Percentiles rank a stretch among this genome's conserved stretches.
These are phyloP conservation scores for Podaxis sp. DNA, from an alignment of 768 basidiomycete species.

Conservation along the genomic window DNA sequence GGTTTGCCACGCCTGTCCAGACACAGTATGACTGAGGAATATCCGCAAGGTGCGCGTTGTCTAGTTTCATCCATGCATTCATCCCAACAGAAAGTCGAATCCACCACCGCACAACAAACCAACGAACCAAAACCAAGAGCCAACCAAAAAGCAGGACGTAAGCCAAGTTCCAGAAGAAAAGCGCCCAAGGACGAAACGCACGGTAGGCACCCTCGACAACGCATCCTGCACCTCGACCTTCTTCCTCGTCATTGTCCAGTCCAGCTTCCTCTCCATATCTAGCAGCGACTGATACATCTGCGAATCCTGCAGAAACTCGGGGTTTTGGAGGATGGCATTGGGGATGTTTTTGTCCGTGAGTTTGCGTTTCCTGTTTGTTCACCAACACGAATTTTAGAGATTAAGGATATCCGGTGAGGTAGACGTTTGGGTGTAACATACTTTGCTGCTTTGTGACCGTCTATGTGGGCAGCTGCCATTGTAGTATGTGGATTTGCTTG, in stretches of 20 bases:
- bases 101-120: no score
- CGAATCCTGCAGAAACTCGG: conserved; percentile 79
- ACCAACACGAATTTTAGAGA: no score
- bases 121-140: not conserved
- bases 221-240: conserved; percentile 89
- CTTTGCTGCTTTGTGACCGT: conserved; percentile 11
- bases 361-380: conserved; percentile 61
- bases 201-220: conserved; percentile 70
- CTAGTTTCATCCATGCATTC: conserved; percentile 34
- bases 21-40: conserved; percentile 86
- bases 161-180: not conserved
- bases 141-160: not conserved
- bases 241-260: conserved; percentile 95
- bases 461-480: not conserved
- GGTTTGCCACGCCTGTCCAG: conserved; percentile 83
- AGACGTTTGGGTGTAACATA: not conserved
- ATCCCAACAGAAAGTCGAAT: not conserved
- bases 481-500: no score
- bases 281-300: conserved; percentile 83
- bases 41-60: conserved; percentile 81
- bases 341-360: conserved; percentile 80
- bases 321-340: conserved; percentile 69
- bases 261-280: conserved; percentile 87
- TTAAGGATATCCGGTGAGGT: not conserved
- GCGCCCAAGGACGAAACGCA: conserved; percentile 29